A percentile compares a stretch with the other conserved stretches of the same genome.
phyloP scores from a whole-genome alignment of 2,329 filamentous ascomycete genomes.

The Chaetomiaceae sp. region DNA sequence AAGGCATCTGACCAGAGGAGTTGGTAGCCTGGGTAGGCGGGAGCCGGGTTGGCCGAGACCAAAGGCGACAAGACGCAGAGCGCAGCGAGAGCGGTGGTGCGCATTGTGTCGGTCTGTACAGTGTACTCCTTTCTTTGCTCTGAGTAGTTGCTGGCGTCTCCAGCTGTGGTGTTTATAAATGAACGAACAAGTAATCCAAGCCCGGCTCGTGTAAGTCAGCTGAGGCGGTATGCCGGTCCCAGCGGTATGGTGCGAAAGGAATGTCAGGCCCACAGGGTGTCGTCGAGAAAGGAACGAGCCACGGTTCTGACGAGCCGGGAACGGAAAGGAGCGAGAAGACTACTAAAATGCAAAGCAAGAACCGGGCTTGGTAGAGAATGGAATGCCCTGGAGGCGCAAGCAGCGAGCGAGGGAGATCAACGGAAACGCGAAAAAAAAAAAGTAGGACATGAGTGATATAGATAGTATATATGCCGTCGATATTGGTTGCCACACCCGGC shows the following conservation, averaged over 20 bases:
- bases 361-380: conserved; percentile 13
- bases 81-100: conserved; percentile 15
- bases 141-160: not conserved
- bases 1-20: conserved; percentile 41
- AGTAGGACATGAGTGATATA: conserved; percentile 1
- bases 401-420: not conserved
- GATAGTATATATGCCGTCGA: conserved; percentile 5
- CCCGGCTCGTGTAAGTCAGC: not conserved
- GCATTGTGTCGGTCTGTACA: conserved; percentile 1
- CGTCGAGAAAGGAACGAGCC: conserved; percentile 3
- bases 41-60: conserved; percentile 33
- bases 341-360: conserved; percentile 2
- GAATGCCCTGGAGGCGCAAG: conserved; percentile 2
- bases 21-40: conserved; percentile 35
- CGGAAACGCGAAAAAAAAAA: not conserved
- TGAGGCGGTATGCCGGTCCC: not conserved
- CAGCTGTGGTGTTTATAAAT: not conserved
- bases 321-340: conserved; percentile 10
- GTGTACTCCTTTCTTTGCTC: not conserved
- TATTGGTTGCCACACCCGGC: conserved; percentile 2
- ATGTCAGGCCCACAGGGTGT: conserved; percentile 9
- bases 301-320: conserved; percentile 1
- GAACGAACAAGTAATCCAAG: not conserved
- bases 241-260: conserved; percentile 9
- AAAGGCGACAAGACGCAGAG: conserved; percentile 26